A percentile compares a stretch with the other conserved stretches of the same genome.
These are phyloP conservation scores for Paramecium pentaurelia DNA, from an alignment of 73 alveolate genomes.

Conservation along the genomic window DNA sequence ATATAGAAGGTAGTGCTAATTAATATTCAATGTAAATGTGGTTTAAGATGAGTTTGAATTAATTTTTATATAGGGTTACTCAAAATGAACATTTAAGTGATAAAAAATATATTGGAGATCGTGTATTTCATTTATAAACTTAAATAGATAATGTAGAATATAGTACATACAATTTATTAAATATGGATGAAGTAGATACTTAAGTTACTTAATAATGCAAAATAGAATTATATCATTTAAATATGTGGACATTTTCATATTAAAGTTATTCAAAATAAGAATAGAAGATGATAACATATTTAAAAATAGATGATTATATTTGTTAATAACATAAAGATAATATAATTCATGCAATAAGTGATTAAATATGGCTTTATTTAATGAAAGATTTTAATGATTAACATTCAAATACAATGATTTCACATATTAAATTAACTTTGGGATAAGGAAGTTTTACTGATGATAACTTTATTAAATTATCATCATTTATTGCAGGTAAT, in stretches of 20 bases:
- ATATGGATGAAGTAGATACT: neutral
- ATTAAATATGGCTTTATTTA: neutral
- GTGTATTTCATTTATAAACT: neutral
- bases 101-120: neutral
- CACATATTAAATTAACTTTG: neutral
- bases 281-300: neutral
- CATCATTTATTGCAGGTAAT: neutral
- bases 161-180: neutral
- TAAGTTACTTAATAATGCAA: neutral
- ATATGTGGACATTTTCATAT: conserved; percentile 14
- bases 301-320: neutral
- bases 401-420: neutral
- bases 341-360: neutral
- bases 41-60: neutral
- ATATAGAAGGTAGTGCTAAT: neutral
- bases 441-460: neutral
- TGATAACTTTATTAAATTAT: neutral
- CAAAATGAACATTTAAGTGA: neutral
- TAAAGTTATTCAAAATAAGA: neutral
- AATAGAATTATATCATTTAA: neutral
- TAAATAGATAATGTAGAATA: neutral
- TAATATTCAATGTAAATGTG: neutral
- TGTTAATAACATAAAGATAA: neutral
- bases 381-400: neutral
- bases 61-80: neutral